Base-by-base conservation (phyloP, 176 grass and related monocot genomes). In the Musa schizocarpa region DNA sequence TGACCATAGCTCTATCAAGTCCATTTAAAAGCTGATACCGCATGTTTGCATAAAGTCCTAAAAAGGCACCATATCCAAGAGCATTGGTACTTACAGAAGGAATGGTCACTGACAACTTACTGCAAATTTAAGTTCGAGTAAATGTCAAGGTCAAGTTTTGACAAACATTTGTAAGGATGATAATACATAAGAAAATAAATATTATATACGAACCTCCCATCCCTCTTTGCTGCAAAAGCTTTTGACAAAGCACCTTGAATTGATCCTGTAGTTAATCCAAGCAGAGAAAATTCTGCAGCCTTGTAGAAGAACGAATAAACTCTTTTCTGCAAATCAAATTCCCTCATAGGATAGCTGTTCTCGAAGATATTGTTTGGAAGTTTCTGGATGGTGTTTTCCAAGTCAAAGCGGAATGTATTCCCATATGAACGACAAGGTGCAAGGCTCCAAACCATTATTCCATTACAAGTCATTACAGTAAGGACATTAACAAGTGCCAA, bases 291-390 rank as follows among this genome's bases (percentile, higher is more conserved):
- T 82, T 99, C 87, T 75, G 88, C 88, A 72, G 90, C 89, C 59
- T 91, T 90, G 76, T 94, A 99, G 79, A 91, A 86, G 63, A 99
- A 99, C 48, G 88, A 86, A 63, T 83, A 78, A 17, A 91, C 79
- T 85, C 95, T 76, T 85, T 99, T 99, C 50, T 70, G 78, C 70
- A 94, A 74, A 80, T 94, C 90, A 84, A 99, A 99, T 74, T 94
- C 90, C 83, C 95, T 91, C 86, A 99, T 82, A 58, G 82, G 88
- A 88, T 98, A 98, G 80, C 77, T 94, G 80, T 89, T 93, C 81
- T 98, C 95, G 68, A 98, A 98, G 53, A 98, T 78, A 79, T 98
- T 98, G 78, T 94, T 98, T 24, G 95, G 95, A 83, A 98, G 95
- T 85, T 98, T 98, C 90, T 98, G 90, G 50, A 98, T 98, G 23